Percentiles rank a stretch among this genome's conserved stretches.
Conservation (phyloP, 306 rosid species). For the Pyrus pyrifolia region DNA sequence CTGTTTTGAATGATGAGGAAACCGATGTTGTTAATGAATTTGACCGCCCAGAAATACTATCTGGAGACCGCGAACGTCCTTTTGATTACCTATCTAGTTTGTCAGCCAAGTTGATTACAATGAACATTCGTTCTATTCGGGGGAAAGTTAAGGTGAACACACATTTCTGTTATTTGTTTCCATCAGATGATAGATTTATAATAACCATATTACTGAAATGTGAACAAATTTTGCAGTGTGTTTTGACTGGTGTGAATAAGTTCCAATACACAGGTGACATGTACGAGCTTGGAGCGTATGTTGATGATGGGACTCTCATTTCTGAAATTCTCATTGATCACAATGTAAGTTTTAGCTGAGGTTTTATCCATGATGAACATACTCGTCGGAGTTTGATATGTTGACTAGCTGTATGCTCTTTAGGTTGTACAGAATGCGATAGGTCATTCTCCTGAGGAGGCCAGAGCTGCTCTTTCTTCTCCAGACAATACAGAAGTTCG, state of each 20-base stretch:
- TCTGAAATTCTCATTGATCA: constrained; percentile 68
- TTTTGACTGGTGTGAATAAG: constrained; percentile 84
- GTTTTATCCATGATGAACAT: constrained; percentile 5
- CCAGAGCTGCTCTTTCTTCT: constrained; percentile 64
- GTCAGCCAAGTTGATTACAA: constrained; percentile 70
- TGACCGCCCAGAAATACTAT: constrained; percentile 34
- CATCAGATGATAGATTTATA: not conserved
- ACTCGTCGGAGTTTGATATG: not conserved
- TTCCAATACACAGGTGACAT: constrained; percentile 54
- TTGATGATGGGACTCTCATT: constrained; percentile 93
- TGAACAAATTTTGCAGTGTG: constrained; percentile 53
- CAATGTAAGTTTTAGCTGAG: constrained; percentile 46
- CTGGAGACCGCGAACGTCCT: constrained; percentile 57
- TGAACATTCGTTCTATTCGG: constrained; percentile 35
- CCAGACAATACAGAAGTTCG: constrained; percentile 35
- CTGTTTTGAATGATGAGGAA: constrained; percentile 26
- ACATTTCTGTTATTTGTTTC: constrained; percentile 14
- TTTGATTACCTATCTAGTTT: constrained; percentile 79
- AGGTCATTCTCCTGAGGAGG: constrained; percentile 75
- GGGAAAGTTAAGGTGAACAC: constrained; percentile 73
- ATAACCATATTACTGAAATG: constrained; percentile 8
- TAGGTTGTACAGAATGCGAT: constrained; percentile 70
- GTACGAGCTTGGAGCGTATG: constrained; percentile 70
- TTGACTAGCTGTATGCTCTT: constrained; percentile 15
- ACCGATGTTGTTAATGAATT: constrained; percentile 28